phyloP scores from a whole-genome alignment of 2,329 filamentous ascomycete species.

The Microdochium paspali region DNA sequence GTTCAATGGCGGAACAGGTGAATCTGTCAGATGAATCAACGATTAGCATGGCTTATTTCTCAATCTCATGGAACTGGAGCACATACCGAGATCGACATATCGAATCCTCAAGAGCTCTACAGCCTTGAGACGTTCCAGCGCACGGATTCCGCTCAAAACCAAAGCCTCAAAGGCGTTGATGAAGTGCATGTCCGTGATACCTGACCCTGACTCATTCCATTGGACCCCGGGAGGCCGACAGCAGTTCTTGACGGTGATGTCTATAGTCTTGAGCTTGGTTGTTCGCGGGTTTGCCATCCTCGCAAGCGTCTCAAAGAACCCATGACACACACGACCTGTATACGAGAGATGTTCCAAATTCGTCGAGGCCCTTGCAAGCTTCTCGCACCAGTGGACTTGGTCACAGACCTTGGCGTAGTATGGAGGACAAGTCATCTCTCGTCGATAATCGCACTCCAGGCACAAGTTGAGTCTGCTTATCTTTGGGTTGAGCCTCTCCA shows the following conservation, averaged over 20 bases:
- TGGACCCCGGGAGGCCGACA: conserved; percentile 43
- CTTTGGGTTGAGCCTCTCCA: conserved; percentile 45
- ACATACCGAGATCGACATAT: conserved; percentile 61
- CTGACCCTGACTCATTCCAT: conserved; percentile 56
- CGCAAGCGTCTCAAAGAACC: conserved; percentile 55
- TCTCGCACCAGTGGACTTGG: conserved; percentile 54
- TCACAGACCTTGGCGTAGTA: conserved; percentile 52
- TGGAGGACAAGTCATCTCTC: conserved; percentile 49
- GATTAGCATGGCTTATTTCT: neutral
- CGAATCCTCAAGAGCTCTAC: conserved; percentile 60
- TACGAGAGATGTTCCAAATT: conserved; percentile 60
- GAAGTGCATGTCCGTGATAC: conserved; percentile 63
- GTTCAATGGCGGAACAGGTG: conserved; percentile 59
- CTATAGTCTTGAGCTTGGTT: conserved; percentile 52
- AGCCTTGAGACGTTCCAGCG: conserved; percentile 47
- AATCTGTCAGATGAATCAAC: conserved; percentile 36
- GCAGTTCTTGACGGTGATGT: conserved; percentile 66
- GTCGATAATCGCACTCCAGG: conserved; percentile 62
- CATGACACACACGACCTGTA: conserved; percentile 61
- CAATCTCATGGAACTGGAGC: neutral
- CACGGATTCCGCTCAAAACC: conserved; percentile 52
- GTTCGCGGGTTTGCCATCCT: conserved; percentile 35
- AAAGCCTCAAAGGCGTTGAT: conserved; percentile 63
- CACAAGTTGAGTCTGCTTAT: conserved; percentile 58
- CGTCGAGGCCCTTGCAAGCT: conserved; percentile 50